Percentiles rank a stretch among this genome's conserved stretches.
These are phyloP conservation scores for Diaporthe batatas DNA, from an alignment of 2,329 filamentous ascomycete species.

Conservation along the genomic window DNA sequence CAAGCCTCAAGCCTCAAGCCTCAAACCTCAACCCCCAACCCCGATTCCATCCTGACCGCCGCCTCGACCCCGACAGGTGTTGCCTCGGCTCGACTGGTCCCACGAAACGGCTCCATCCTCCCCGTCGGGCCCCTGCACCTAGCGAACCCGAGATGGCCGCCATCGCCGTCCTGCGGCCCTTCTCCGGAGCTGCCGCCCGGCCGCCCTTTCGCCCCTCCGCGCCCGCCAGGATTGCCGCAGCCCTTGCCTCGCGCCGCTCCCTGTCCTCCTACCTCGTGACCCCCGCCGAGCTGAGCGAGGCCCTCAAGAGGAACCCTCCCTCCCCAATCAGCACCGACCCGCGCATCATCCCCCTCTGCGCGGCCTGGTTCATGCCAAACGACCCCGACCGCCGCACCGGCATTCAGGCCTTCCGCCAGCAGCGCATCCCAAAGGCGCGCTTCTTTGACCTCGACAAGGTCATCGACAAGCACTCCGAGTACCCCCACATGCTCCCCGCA, in stretches of 20 bases:
- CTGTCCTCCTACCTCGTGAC: conserved; percentile 90
- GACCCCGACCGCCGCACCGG: conserved; percentile 79
- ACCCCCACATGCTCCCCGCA: conserved; percentile 95
- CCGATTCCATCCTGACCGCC: too few species aligned
- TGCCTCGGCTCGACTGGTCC: neutral
- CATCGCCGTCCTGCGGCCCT: conserved; percentile 57
- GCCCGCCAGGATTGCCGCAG: conserved; percentile 42
- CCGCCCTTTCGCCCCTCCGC: conserved; percentile 43
- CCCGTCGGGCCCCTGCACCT: neutral
- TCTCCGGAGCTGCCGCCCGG: conserved; percentile 50
- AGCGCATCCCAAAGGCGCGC: conserved; percentile 87
- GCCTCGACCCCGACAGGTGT: conserved; percentile 1
- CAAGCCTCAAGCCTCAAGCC: too few species aligned
- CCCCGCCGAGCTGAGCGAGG: conserved; percentile 83
- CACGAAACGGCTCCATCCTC: neutral
- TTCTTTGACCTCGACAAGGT: conserved; percentile 98
- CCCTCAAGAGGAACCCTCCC: conserved; percentile 84
- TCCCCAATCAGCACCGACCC: conserved; percentile 85
- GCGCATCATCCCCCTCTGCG: conserved; percentile 89
- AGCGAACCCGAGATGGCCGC: conserved; percentile 56
- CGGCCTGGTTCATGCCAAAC: conserved; percentile 96
- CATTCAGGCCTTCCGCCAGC: conserved; percentile 82
- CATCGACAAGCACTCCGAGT: conserved; percentile 88
- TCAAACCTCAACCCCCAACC: too few species aligned
- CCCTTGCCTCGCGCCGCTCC: conserved; percentile 57